phyloP scores from a whole-genome alignment of 2,329 filamentous ascomycete genomes.

The Calonectria multiphialidica region DNA sequence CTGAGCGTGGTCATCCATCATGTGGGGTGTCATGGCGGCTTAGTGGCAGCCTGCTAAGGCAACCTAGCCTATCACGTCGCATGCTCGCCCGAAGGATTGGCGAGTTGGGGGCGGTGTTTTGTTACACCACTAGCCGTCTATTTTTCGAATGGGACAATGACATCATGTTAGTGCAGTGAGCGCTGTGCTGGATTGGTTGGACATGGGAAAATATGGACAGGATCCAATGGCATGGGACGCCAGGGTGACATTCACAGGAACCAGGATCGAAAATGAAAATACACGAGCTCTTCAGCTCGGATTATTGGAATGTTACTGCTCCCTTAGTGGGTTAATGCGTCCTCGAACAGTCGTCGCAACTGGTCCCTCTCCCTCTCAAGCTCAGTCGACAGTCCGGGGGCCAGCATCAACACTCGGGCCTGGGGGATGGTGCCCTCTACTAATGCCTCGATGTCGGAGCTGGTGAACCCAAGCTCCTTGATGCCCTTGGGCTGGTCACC shows the following conservation, averaged over 20 bases:
- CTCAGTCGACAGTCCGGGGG: conserved; percentile 82
- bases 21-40: neutral
- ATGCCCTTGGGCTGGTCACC: conserved; percentile 93
- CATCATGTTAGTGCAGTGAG: neutral
- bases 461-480: conserved; percentile 83
- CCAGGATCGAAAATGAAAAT: neutral
- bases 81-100: neutral
- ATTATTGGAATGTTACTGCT: neutral
- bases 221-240: neutral
- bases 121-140: no score
- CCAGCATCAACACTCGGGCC: conserved; percentile 89
- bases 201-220: neutral
- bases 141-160: neutral
- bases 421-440: conserved; percentile 97
- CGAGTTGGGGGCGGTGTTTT: neutral
- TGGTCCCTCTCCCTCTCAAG: conserved; percentile 79
- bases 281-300: neutral
- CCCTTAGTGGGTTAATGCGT: conserved; percentile 57
- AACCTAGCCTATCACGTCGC: neutral
- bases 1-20: neutral
- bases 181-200: neutral
- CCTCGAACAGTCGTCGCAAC: conserved; percentile 76
- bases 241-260: neutral
- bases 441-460: conserved; percentile 80
- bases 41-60: neutral